phyloP scores from a whole-genome alignment of 106 monocot genomes.

The Dendrobium huoshanense region DNA sequence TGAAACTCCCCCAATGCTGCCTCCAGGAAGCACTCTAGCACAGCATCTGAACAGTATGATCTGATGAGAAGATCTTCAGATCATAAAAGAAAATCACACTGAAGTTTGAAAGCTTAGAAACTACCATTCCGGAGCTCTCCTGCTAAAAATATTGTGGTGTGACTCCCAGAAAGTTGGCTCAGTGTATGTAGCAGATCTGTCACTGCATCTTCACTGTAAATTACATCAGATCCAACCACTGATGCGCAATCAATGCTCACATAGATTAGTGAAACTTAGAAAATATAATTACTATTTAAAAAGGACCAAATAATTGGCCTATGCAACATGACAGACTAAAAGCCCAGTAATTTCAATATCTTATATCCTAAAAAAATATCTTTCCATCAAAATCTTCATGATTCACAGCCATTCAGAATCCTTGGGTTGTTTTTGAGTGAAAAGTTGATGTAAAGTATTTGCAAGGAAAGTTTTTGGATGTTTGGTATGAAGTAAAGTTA shows the following conservation, averaged over 20 bases:
- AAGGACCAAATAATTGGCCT: background rate
- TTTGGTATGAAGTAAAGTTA: too few relatives aligned
- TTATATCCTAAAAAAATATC: background rate
- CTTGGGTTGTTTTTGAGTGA: too few relatives aligned
- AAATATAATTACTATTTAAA: background rate
- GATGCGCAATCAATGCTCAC: background rate
- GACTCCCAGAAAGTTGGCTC: conserved; percentile 40
- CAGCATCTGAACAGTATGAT: conserved; percentile 45
- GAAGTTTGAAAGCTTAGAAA: background rate
- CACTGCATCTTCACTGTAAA: conserved; percentile 82
- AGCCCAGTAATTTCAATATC: background rate
- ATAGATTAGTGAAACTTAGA: background rate
- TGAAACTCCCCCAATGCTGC: conserved; percentile 68
- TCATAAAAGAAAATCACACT: background rate
- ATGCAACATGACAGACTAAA: background rate
- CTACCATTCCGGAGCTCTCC: conserved; percentile 85
- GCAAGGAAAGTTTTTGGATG: too few relatives aligned
- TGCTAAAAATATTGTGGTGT: conserved; percentile 77
- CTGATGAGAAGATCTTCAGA: background rate
- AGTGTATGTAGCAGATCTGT: conserved; percentile 61
- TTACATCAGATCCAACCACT: conserved; percentile 92
- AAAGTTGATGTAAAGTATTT: too few relatives aligned
- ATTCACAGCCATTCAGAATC: too few relatives aligned
- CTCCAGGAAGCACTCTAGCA: conserved; percentile 87
- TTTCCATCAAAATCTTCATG: background rate